Percentiles rank a stretch among this genome's conserved stretches.
These are phyloP conservation scores for Penicillium canescens DNA, from an alignment of 495 filamentous ascomycete species.

Conservation along the genomic window DNA sequence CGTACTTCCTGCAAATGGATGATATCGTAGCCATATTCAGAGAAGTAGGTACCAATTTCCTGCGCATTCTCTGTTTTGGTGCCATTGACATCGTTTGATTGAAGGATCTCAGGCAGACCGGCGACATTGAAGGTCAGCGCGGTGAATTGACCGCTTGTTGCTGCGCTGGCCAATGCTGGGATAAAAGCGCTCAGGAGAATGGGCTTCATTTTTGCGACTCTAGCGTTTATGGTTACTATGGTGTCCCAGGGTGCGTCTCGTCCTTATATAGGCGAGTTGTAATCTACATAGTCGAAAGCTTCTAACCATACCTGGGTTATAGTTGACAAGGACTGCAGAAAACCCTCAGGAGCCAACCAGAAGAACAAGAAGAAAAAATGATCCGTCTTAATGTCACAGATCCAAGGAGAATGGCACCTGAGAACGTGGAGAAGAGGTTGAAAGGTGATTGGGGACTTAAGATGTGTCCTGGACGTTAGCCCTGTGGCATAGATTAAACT, in stretches of 20 bases:
- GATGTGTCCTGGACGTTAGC: not conserved
- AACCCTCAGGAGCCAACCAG: too few relatives aligned
- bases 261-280: too few relatives aligned
- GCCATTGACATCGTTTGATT: slow-evolving; percentile 52
- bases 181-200: slow-evolving; percentile 1
- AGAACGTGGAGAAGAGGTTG: not conserved
- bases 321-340: too few relatives aligned
- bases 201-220: slow-evolving; percentile 1
- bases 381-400: too few relatives aligned
- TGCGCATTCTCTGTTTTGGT: slow-evolving; percentile 53
- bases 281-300: too few relatives aligned
- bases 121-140: slow-evolving; percentile 62
- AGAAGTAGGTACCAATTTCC: slow-evolving; percentile 48
- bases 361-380: too few relatives aligned
- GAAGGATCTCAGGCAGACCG: slow-evolving; percentile 54
- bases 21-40: slow-evolving; percentile 54
- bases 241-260: too few relatives aligned
- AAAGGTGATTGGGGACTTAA: not conserved
- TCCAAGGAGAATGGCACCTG: too few relatives aligned
- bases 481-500: too few relatives aligned
- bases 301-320: too few relatives aligned
- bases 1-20: slow-evolving; percentile 61
- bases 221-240: not conserved
- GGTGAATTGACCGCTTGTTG: slow-evolving; percentile 42
- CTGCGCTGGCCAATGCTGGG: slow-evolving; percentile 8